Evolutionary conservation across 2,329 filamentous ascomycete genomes (phyloP), one percentile per base, ranked within the genome.

Genomic region (Colletotrichum spaethianum): DNA sequence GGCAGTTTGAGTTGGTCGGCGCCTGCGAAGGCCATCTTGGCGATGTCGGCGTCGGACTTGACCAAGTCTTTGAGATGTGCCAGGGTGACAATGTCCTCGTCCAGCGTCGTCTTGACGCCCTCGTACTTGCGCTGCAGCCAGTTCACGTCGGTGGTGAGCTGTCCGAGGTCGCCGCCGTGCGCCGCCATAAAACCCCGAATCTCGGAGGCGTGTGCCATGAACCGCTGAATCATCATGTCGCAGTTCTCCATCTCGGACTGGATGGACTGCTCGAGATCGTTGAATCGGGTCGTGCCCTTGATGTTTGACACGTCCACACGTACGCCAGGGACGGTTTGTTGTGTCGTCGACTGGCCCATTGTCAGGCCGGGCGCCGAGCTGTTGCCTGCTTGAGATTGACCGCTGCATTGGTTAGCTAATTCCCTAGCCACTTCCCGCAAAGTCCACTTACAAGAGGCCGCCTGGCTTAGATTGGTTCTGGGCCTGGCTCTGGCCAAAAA

Each of bases 221-320:
- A 94, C 65, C 89, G 88, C 77, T 94, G 90, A 76, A 99, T 96
- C 75, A 92, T 90, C 70, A 90, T 89, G 82, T 99, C 96, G 74
- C 97, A 90, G 12, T 87, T 83, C 74, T 94, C 90, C 73, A 99
- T 93, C 75, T 94, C 85, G 74, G 91, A 90, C 79, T 97, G 94
- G 20, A 98, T 86, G 38, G 94, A 91, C 75, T 96, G 93, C 72
- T 93, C 91, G 36, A 98, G 91, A 81, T 98, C 96, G 79, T 95
- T 94, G 85, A 96, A 98, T 73, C 96, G 94, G 4, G 95, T 98
- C 0, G 95, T 97, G 20, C 93, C 93, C 63, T 94, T 91, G 72
- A 98, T 86, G 79, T 93, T 94, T 76, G 90, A 90, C 63, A 93
- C 83, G 81, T 96, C 93, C 77, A 97, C 93, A 77, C 93, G 92